Percentiles rank a stretch among this genome's conserved stretches.
phyloP scores from a whole-genome alignment of 2,329 filamentous ascomycete species.

The Colletotrichum australisinense region DNA sequence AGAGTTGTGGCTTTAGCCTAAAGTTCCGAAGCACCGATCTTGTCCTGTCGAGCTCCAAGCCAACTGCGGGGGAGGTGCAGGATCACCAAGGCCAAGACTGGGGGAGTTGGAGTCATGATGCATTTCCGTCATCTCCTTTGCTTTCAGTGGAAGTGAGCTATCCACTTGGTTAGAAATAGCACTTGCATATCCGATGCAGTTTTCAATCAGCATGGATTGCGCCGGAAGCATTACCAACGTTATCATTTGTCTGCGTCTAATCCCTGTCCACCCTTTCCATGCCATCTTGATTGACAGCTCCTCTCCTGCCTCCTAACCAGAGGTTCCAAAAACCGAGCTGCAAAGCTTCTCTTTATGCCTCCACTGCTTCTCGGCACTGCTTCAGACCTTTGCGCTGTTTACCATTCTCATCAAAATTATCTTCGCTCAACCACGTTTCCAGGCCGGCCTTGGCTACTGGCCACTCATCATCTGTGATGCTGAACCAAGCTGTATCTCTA shows the following conservation, averaged over 20 bases:
- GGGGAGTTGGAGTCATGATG: neutral
- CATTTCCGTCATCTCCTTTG: conserved; percentile 5
- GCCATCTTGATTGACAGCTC: no score
- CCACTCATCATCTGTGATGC: conserved; percentile 71
- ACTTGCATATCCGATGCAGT: conserved; percentile 13
- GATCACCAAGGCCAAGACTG: neutral
- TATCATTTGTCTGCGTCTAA: no score
- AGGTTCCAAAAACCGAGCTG: neutral
- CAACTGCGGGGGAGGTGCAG: conserved; percentile 16
- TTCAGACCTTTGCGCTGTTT: conserved; percentile 60
- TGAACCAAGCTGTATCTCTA: conserved; percentile 71
- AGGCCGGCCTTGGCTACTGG: conserved; percentile 55
- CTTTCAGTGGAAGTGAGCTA: neutral
- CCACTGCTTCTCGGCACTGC: conserved; percentile 42
- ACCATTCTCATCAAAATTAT: conserved; percentile 67
- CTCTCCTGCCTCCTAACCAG: no score
- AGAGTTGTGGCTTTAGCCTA: conserved; percentile 5
- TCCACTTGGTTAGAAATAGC: no score
- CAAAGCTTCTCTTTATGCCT: neutral
- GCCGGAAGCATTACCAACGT: neutral
- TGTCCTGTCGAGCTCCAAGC: neutral
- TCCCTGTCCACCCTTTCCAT: no score
- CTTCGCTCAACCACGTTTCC: conserved; percentile 63
- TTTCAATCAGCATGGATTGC: neutral
- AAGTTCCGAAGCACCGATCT: conserved; percentile 13